A percentile compares a stretch with the other conserved stretches of the same genome.
Conservation (phyloP, 2,329 filamentous ascomycete species). For the Tolypocladium pustulatum region DNA sequence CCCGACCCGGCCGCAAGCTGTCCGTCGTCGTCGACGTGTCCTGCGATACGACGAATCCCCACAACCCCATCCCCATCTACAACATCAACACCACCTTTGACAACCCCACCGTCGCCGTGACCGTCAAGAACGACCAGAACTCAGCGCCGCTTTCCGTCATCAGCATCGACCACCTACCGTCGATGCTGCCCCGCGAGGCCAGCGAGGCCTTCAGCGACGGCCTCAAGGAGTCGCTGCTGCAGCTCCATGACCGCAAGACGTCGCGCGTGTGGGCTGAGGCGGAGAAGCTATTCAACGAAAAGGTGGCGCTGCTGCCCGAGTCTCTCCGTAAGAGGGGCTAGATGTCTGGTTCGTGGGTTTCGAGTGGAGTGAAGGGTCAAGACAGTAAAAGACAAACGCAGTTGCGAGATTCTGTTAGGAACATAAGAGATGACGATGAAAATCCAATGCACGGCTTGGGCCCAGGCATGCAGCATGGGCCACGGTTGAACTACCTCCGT, state of each 20-base stretch:
- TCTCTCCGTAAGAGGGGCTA: not conserved
- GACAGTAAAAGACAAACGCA: not conserved
- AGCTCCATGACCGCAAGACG: slow-evolving; percentile 64
- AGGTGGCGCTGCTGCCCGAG: slow-evolving; percentile 58
- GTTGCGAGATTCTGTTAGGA: not conserved
- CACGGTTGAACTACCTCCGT: not conserved
- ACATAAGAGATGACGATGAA: not conserved
- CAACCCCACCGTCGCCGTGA: slow-evolving; percentile 73
- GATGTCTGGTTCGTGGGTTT: not conserved
- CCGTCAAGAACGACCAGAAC: slow-evolving; percentile 38
- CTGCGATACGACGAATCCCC: slow-evolving; percentile 63
- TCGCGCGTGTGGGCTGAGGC: slow-evolving; percentile 76
- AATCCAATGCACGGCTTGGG: not conserved
- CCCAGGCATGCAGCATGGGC: not conserved
- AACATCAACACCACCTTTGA: slow-evolving; percentile 76
- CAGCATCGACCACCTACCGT: slow-evolving; percentile 77
- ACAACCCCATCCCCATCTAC: slow-evolving; percentile 71
- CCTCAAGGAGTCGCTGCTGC: slow-evolving; percentile 65
- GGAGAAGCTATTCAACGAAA: slow-evolving; percentile 74
- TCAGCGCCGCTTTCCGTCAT: slow-evolving; percentile 65
- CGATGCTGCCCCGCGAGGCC: slow-evolving; percentile 74
- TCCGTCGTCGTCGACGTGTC: slow-evolving; percentile 72
- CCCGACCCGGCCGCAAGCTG: slow-evolving; percentile 55
- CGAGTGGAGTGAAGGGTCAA: not conserved
- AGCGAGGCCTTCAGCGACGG: slow-evolving; percentile 75